Conservation (phyloP, 1,139 yeast species). For the Debaryomyces coudertii region DNA sequence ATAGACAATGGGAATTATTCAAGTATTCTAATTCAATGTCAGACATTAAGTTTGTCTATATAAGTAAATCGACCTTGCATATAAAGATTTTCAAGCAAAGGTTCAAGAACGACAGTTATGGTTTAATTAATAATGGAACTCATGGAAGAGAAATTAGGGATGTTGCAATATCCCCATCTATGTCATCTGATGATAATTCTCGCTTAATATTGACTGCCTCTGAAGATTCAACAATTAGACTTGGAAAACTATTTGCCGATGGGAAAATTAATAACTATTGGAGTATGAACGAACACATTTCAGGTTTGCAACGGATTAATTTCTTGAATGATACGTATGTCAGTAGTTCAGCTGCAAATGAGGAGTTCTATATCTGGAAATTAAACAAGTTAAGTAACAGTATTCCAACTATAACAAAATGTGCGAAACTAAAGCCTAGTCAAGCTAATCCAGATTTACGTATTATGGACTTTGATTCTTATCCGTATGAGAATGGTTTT, state of each 20-base stretch:
- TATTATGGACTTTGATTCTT: conserved; percentile 77
- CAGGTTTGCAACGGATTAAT: conserved; percentile 79
- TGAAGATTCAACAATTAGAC: conserved; percentile 79
- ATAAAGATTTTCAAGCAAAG: conserved; percentile 29
- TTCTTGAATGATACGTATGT: conserved; percentile 54
- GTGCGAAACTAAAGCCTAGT: conserved; percentile 50
- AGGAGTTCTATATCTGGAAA: conserved; percentile 84
- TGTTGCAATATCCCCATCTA: conserved; percentile 50
- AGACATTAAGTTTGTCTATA: conserved; percentile 47
- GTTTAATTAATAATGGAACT: conserved; percentile 56
- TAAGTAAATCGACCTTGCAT: conserved; percentile 54
- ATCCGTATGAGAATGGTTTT: conserved; percentile 43
- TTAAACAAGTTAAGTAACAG: conserved; percentile 34
- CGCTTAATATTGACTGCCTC: conserved; percentile 71
- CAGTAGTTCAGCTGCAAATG: conserved; percentile 82
- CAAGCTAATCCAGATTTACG: conserved; percentile 77
- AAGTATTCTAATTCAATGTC: conserved; percentile 15
- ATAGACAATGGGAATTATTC: conserved; percentile 73
- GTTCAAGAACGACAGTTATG: conserved; percentile 24
- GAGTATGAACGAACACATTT: conserved; percentile 78
- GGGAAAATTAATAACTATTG: conserved; percentile 55
- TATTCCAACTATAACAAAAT: conserved; percentile 48
- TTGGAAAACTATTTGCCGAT: conserved; percentile 47
- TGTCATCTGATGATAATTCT: conserved; percentile 22
- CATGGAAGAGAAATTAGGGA: conserved; percentile 91